A percentile compares a stretch with the other conserved stretches of the same genome.
Evolutionary conservation across 441 rosid species (phyloP).

Genomic region (Raphanus hybrid): DNA sequence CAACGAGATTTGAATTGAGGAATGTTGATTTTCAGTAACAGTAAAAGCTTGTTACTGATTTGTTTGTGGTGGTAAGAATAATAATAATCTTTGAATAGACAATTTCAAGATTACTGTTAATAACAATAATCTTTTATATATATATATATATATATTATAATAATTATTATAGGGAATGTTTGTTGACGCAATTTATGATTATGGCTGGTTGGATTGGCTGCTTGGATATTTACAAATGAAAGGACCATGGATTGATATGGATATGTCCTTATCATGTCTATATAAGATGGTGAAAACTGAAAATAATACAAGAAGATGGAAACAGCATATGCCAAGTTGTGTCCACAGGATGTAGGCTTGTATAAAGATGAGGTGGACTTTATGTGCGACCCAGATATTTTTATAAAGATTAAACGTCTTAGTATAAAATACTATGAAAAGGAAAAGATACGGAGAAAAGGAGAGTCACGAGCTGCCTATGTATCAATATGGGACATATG

Average conservation of each 20-base stretch:
- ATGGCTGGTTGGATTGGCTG: constrained; percentile 22
- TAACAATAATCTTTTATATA: background rate
- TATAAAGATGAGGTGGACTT: constrained; percentile 45
- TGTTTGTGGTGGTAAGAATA: constrained; percentile 31
- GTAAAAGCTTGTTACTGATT: constrained; percentile 42
- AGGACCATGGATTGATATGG: constrained; percentile 17
- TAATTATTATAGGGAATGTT: constrained; percentile 27
- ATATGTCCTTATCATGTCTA: constrained; percentile 8
- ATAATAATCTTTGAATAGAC: background rate
- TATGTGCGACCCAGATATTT: constrained; percentile 39
- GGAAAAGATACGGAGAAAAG: background rate
- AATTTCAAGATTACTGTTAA: background rate
- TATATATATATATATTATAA: too few relatives aligned
- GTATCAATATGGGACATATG: constrained; percentile 37
- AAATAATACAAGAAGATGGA: constrained; percentile 22
- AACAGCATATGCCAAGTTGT: constrained; percentile 35
- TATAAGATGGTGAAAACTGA: constrained; percentile 7
- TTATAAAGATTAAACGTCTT: background rate
- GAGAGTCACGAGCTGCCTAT: constrained; percentile 35
- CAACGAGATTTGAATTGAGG: constrained; percentile 29
- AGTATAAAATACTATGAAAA: background rate
- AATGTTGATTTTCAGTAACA: constrained; percentile 36
- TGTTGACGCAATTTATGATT: constrained; percentile 32
- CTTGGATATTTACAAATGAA: constrained; percentile 15
- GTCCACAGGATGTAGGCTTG: constrained; percentile 40